Base-by-base conservation (phyloP, 2,329 filamentous ascomycete species). In the Trichoderma sp. region DNA sequence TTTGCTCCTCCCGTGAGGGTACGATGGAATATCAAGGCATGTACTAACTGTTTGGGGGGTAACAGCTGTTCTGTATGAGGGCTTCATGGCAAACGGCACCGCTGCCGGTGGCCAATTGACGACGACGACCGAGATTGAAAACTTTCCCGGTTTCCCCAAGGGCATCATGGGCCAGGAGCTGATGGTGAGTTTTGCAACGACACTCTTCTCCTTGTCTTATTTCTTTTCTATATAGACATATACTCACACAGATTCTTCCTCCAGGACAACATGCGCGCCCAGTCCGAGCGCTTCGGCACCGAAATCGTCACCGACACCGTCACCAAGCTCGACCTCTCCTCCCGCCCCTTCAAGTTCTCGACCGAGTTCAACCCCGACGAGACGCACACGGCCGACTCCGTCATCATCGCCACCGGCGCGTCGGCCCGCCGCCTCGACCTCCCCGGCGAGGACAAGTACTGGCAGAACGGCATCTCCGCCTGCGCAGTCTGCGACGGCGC, bases 401-500 rank as follows among this genome's bases (percentile, higher is more conserved):
- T 99, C 77, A 97, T 99, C 83, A 90, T 99, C 75, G 97, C 96
- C 53, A 99, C 96, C 0, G 96, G 96, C 76, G 96, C 97, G 63
- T 97, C 95, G 74, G 96, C 96, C 43, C 88, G 93, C 75, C 89
- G 97, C 74, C 85, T 99, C 70, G 86, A 92, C 81, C 88, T 99
- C 61, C 86, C 90, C 13, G 97, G 96, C 69, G 96, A 99, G 86
- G 93, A 97, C 70, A 93, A 91, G 81, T 99, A 94, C 88, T 99
- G 97, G 97, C 95, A 97, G 81, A 96, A 93, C 81, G 96, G 96
- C 76, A 94, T 99, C 80, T 96, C 92, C 67, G 96, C 96, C 64
- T 99, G 96, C 83, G 96, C 96, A 39, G 96, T 99, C 63, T 99
- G 96, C 84, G 96, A 99, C 80, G 96, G 96, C 74, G 96, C 95